phyloP scores from a whole-genome alignment of 352 stramenopile species.

The Saprolegnia diclina region DNA sequence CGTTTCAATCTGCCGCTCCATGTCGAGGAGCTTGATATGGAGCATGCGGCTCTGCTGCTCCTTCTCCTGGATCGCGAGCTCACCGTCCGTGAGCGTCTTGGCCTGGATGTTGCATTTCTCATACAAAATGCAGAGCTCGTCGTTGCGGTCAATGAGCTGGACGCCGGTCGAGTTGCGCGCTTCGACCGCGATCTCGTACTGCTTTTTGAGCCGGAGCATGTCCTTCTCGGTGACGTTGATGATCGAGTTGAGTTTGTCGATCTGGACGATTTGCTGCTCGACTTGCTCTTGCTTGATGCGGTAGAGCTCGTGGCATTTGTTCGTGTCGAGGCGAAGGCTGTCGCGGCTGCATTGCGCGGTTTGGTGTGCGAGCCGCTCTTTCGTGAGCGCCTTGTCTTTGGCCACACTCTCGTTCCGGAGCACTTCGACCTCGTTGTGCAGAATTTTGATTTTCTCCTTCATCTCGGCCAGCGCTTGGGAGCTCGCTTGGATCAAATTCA shows the following conservation, averaged over 20 bases:
- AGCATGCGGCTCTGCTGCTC: constrained; percentile 82
- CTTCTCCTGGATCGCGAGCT: constrained; percentile 69
- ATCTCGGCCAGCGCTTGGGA: constrained; percentile 92
- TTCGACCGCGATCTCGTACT: constrained; percentile 86
- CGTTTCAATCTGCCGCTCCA: constrained; percentile 71
- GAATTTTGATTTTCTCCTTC: constrained; percentile 95
- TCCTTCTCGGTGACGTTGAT: constrained; percentile 89
- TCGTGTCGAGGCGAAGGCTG: constrained; percentile 83
- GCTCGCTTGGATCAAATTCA: constrained; percentile 90
- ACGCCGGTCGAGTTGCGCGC: constrained; percentile 85
- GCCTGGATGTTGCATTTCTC: constrained; percentile 90
- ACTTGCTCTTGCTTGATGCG: constrained; percentile 86
- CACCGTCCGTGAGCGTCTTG: constrained; percentile 69
- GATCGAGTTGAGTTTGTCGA: constrained; percentile 92
- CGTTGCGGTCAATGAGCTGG: constrained; percentile 92
- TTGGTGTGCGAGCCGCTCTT: constrained; percentile 83
- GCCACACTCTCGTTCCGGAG: constrained; percentile 87
- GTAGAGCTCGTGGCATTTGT: constrained; percentile 88
- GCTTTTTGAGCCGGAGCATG: constrained; percentile 89
- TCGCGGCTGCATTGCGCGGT: constrained; percentile 86
- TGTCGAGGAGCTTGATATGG: constrained; percentile 58
- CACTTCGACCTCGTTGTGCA: constrained; percentile 93
- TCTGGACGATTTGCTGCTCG: constrained; percentile 93
- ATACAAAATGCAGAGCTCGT: constrained; percentile 94
- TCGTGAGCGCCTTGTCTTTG: constrained; percentile 90